Evolutionary conservation across 768 basidiomycete species (phyloP).

Genomic region (Naganishia randhawae): DNA sequence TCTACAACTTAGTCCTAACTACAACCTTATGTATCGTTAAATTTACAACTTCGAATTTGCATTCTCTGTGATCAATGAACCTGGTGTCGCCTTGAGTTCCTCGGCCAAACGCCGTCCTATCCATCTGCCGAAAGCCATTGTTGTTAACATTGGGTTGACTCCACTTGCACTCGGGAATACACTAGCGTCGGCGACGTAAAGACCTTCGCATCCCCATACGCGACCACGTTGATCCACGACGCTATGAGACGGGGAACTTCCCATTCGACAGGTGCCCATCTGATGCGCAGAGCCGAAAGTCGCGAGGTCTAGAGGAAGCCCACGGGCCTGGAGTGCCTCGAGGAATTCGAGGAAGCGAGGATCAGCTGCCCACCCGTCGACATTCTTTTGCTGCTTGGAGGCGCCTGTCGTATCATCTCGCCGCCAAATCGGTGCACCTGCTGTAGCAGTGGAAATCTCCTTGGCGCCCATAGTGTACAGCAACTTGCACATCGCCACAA

Average conservation of each 20-base stretch:
- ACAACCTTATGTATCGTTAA: background rate
- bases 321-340: conserved; percentile 26
- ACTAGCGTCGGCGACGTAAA: conserved; percentile 46
- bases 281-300: conserved; percentile 40
- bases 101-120: conserved; percentile 23
- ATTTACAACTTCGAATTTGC: conserved; percentile 4
- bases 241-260: conserved; percentile 32
- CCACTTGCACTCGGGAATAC: conserved; percentile 33
- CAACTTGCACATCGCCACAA: conserved; percentile 19
- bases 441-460: conserved; percentile 23
- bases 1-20: too few relatives aligned
- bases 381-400: background rate
- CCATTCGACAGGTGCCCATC: conserved; percentile 47
- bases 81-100: conserved; percentile 4
- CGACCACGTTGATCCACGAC: conserved; percentile 41
- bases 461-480: conserved; percentile 29
- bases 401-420: conserved; percentile 1
- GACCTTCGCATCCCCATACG: conserved; percentile 40
- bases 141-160: conserved; percentile 40
- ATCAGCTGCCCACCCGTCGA: conserved; percentile 18
- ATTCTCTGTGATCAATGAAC: background rate
- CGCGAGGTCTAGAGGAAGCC: conserved; percentile 30
- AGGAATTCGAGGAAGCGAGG: conserved; percentile 19
- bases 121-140: conserved; percentile 31
- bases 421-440: conserved; percentile 11